phyloP scores from a whole-genome alignment of 2,329 filamentous ascomycete genomes.

The Drechslera avenae region DNA sequence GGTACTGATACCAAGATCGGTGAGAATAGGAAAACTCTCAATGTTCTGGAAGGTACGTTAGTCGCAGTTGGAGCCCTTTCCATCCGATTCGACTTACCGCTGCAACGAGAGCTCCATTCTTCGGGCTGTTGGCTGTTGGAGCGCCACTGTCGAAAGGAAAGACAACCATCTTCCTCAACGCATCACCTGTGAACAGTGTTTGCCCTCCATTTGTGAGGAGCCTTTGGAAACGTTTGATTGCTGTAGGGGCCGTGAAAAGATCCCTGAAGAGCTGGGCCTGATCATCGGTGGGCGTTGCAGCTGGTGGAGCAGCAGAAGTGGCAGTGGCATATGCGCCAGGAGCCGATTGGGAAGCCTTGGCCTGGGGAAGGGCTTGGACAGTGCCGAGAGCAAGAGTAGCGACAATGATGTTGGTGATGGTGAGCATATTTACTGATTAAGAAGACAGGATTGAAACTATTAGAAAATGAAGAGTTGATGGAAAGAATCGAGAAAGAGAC shows the following conservation, averaged over 20 bases:
- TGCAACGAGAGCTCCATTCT: constrained; percentile 52
- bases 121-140: constrained; percentile 55
- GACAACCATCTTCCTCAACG: constrained; percentile 57
- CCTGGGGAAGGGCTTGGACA: constrained; percentile 40
- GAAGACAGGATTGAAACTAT: constrained; percentile 25
- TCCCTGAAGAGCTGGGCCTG: constrained; percentile 35
- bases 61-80: neutral
- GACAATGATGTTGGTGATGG: constrained; percentile 42
- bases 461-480: constrained; percentile 20
- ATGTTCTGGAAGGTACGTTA: constrained; percentile 35
- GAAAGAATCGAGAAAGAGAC: constrained; percentile 26
- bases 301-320: constrained; percentile 8
- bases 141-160: constrained; percentile 63
- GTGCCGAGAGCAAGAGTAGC: constrained; percentile 39
- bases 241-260: constrained; percentile 41
- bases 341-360: constrained; percentile 9
- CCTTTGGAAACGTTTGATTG: constrained; percentile 48
- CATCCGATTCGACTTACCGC: constrained; percentile 23
- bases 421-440: constrained; percentile 42
- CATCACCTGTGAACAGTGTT: constrained; percentile 39
- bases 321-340: constrained; percentile 2
- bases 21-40: constrained; percentile 49
- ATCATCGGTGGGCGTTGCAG: constrained; percentile 20
- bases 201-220: constrained; percentile 38
- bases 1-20: constrained; percentile 46